Evolutionary conservation across 768 basidiomycete genomes (phyloP).

Genomic region (Phanerodontia chrysosporium): DNA sequence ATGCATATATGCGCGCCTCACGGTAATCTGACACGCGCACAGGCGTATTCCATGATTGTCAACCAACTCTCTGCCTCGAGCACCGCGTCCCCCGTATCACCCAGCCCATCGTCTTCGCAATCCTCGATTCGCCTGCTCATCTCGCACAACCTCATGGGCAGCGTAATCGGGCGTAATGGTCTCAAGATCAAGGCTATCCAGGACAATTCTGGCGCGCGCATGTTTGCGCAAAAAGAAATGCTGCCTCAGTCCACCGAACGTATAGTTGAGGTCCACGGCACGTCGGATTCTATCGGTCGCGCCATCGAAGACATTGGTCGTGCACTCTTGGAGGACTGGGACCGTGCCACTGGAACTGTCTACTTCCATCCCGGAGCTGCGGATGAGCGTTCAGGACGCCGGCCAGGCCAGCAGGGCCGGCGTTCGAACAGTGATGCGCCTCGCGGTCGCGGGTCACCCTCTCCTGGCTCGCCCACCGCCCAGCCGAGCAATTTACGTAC

Average conservation of each 20-base stretch:
- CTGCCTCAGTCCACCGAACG: slow-evolving; percentile 98
- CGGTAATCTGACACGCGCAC: slow-evolving; percentile 11
- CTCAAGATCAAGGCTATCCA: slow-evolving; percentile 99
- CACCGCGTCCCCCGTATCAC: slow-evolving; percentile 68
- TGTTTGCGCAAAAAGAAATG: slow-evolving; percentile 99
- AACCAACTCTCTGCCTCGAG: slow-evolving; percentile 82
- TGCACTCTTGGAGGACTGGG: slow-evolving; percentile 95
- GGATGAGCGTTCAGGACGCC: slow-evolving; percentile 63
- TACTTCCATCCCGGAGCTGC: slow-evolving; percentile 92
- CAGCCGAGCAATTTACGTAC: slow-evolving; percentile 81
- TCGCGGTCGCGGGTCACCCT: slow-evolving; percentile 45
- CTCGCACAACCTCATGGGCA: slow-evolving; percentile 99
- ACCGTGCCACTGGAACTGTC: slow-evolving; percentile 89
- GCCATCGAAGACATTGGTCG: slow-evolving; percentile 96
- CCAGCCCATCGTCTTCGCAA: slow-evolving; percentile 49
- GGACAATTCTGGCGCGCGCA: slow-evolving; percentile 90
- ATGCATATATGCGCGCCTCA: slow-evolving; percentile 2
- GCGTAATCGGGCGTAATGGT: slow-evolving; percentile 93
- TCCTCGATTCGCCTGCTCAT: slow-evolving; percentile 96
- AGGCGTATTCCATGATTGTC: slow-evolving; percentile 96
- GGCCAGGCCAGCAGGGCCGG: slow-evolving; percentile 46
- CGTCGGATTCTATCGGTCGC: slow-evolving; percentile 86
- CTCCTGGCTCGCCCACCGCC: slow-evolving; percentile 37
- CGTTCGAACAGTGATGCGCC: slow-evolving; percentile 60
- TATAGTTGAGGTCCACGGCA: slow-evolving; percentile 95